phyloP scores from a whole-genome alignment of 176 grass and related monocot genomes.

The Phoenix dactylifera region DNA sequence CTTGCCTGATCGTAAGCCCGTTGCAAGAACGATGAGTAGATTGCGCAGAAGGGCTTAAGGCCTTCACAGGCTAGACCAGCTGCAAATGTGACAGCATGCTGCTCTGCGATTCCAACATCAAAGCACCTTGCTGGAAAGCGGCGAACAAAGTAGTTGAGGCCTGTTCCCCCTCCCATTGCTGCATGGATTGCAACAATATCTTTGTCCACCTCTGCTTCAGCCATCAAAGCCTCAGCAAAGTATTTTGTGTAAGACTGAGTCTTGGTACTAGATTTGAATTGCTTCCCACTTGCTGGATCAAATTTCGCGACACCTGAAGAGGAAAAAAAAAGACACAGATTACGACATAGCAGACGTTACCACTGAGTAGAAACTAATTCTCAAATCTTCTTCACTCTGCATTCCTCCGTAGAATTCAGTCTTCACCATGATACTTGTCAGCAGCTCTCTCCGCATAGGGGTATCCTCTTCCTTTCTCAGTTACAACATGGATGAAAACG shows the following conservation, averaged over 20 bases:
- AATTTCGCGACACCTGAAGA: constrained; percentile 73
- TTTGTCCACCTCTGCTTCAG: constrained; percentile 85
- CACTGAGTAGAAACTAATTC: no score
- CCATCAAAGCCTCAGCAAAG: constrained; percentile 85
- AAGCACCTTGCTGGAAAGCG: constrained; percentile 89
- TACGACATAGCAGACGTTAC: background rate
- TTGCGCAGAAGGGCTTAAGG: constrained; percentile 93
- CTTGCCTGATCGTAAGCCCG: constrained; percentile 83
- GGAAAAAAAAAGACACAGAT: background rate
- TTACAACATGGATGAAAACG: constrained; percentile 89
- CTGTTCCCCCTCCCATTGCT: constrained; percentile 95
- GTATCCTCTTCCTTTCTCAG: constrained; percentile 96
- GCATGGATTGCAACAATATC: constrained; percentile 88
- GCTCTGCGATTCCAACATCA: constrained; percentile 96
- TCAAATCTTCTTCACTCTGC: no score
- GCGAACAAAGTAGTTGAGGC: constrained; percentile 92
- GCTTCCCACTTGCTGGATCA: constrained; percentile 85
- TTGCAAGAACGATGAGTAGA: constrained; percentile 97
- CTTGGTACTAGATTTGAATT: constrained; percentile 63
- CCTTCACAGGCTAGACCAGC: constrained; percentile 91
- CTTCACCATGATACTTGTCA: constrained; percentile 93
- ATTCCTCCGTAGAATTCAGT: background rate
- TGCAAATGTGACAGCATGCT: constrained; percentile 95
- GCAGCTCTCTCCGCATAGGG: constrained; percentile 88
- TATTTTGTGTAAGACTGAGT: constrained; percentile 88